Evolutionary conservation across 139 green algal species (phyloP), one percentile per base, ranked within the genome.

Genomic region (Closterium sp.): DNA sequence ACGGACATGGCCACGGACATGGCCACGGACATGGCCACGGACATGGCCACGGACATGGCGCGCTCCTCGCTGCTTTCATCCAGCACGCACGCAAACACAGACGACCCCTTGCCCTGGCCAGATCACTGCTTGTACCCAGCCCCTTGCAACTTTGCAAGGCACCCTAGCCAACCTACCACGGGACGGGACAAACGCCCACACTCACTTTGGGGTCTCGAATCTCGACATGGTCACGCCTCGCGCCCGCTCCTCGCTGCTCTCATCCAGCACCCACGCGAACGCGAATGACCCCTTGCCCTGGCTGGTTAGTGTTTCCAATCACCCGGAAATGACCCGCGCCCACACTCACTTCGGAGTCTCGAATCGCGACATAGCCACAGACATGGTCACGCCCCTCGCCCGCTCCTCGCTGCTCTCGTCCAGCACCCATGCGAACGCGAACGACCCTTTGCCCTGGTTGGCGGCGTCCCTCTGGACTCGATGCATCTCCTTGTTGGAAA

Each of bases 71-170:
- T 62, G 62, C 97, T 94, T 94, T 98, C 97, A 89, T 99, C 98
- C 88, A 99, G 96, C 93, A 98, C 96, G 97, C 97, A 99, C 2
- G 96, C 95, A 97, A 97, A 99, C 1, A 96, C 95, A 92, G 99
- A 99, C n/a, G 97, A 99, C 1, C 94, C 95, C 96, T 99, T 99
- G 70, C 98, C 98, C 7, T 94, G 85, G 31, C 4, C 11, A 4
- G 45, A 38, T 4, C 32, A 38, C 32, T 38, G 32, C 32, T 38
- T 4, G 2, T 38, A 38, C 32, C 32, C 32, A 38, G 32, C 32
- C 32, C 32, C 2, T 38, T 38, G 32, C 32, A 4, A 38, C 32
- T 7, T 38, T 38, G 32, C 32, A 4, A 38, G 2, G 4, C 32
- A 38, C 32, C 32, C 32, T 38, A 38, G 32, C 32, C 4, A 38